Evolutionary conservation across 345 rosid genomes (phyloP).

Genomic region (Euclidium syriacum): DNA sequence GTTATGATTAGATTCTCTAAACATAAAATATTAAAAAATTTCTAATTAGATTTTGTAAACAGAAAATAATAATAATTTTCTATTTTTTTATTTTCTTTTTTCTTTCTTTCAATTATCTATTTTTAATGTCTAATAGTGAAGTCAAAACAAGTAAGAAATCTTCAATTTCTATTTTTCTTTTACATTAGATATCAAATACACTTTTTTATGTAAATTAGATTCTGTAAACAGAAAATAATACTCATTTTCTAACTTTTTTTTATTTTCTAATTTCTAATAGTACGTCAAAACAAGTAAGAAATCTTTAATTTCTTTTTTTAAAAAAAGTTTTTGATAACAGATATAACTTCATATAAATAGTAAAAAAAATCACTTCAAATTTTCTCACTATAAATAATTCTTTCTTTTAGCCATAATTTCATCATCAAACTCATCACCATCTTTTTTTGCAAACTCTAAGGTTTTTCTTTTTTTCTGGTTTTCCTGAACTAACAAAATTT

Average conservation of each 20-base stretch:
- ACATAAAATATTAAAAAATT: too few species aligned
- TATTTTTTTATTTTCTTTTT: too few species aligned
- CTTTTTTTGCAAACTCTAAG: not conserved
- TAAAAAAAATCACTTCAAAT: too few species aligned
- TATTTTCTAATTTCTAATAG: too few species aligned
- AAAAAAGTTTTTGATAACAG: not conserved
- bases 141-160: not conserved
- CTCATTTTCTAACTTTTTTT: too few species aligned
- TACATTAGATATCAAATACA: too few species aligned
- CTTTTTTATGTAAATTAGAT: too few species aligned
- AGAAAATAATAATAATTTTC: too few species aligned
- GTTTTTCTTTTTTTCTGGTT: not conserved
- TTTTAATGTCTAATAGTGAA: too few species aligned
- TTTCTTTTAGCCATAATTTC: not conserved
- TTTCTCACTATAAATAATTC: conserved; percentile 4
- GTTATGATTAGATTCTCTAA: not conserved
- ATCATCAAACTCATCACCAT: not conserved
- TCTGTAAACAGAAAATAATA: too few species aligned
- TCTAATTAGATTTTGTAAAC: not conserved
- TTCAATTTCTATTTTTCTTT: not conserved
- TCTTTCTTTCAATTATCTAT: too few species aligned
- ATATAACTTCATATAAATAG: too few species aligned
- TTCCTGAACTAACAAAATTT: not conserved
- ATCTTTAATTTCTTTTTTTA: not conserved
- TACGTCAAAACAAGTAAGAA: not conserved